These are phyloP conservation scores for Xerocomus amazonicus DNA, from an alignment of 1,284 basidiomycete species.

Conservation along the genomic window DNA sequence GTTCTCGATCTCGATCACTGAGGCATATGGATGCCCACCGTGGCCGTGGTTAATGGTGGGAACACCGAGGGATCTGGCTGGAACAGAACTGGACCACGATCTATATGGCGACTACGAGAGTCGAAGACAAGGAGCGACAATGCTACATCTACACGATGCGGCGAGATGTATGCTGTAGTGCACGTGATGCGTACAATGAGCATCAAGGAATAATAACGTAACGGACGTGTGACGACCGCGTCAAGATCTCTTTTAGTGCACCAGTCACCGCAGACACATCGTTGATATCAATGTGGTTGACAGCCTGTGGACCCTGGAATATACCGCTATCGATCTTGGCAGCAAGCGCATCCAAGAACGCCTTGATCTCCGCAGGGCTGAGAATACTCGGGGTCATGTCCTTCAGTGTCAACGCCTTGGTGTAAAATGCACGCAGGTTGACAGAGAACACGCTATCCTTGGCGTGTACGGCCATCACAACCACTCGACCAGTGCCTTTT, in stretches of 20 bases:
- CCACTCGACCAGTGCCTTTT: constrained; percentile 31
- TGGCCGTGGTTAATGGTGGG: too few relatives aligned
- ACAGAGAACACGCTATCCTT: constrained; percentile 31
- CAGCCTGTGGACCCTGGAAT: constrained; percentile 26
- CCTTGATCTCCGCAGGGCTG: constrained; percentile 24
- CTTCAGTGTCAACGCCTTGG: constrained; percentile 30
- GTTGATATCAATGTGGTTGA: constrained; percentile 21
- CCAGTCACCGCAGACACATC: constrained; percentile 19
- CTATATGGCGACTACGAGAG: too few relatives aligned
- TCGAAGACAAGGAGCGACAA: too few relatives aligned
- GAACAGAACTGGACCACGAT: too few relatives aligned
- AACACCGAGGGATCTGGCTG: too few relatives aligned
- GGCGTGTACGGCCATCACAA: constrained; percentile 35
- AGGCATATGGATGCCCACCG: too few relatives aligned
- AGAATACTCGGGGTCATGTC: constrained; percentile 33
- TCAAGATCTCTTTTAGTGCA: constrained; percentile 26
- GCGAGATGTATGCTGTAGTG: too few relatives aligned
- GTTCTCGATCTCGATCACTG: too few relatives aligned
- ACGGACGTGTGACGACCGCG: constrained; percentile 27
- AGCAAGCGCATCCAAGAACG: constrained; percentile 29
- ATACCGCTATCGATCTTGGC: constrained; percentile 30
- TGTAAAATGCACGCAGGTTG: constrained; percentile 33
- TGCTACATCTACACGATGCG: too few relatives aligned
- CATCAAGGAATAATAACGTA: constrained; percentile 31
- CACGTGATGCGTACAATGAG: too few relatives aligned